These are phyloP conservation scores for Fusarium mexicanum DNA, from an alignment of 2,329 filamentous ascomycete genomes.

Conservation along the genomic window DNA sequence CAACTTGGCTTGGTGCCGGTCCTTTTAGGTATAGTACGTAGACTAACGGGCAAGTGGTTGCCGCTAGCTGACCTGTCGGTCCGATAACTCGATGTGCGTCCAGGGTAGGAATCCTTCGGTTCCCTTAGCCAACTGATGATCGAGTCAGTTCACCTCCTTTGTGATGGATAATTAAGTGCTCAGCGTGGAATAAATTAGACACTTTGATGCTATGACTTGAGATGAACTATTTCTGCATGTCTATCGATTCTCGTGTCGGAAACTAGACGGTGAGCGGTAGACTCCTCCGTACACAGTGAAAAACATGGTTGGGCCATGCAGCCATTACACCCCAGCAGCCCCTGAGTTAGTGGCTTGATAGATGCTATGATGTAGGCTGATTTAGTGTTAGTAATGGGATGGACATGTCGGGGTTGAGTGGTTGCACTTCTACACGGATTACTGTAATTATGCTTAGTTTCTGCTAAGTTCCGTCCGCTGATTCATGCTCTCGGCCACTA, in stretches of 20 bases:
- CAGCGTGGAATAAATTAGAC: accelerated
- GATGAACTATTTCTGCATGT: background rate
- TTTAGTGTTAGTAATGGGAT: background rate
- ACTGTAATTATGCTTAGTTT: background rate
- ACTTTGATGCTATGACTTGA: accelerated
- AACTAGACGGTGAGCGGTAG: accelerated
- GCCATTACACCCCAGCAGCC: accelerated
- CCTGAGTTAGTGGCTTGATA: background rate
- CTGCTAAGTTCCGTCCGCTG: too few relatives aligned
- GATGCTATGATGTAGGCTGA: accelerated
- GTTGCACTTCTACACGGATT: background rate
- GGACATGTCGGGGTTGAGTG: background rate
- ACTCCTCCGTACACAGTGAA: too few relatives aligned
- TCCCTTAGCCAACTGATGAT: background rate
- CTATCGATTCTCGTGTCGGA: too few relatives aligned
- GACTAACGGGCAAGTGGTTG: background rate
- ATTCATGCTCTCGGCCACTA: too few relatives aligned
- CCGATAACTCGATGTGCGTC: background rate
- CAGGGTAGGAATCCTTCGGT: background rate
- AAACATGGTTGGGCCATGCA: accelerated
- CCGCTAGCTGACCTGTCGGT: background rate
- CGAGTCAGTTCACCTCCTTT: background rate
- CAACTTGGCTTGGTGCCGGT: background rate
- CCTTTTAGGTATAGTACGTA: background rate
- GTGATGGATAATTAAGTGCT: too few relatives aligned